Base-by-base conservation (phyloP, 306 rosid species). In the Lagenaria siceraria region DNA sequence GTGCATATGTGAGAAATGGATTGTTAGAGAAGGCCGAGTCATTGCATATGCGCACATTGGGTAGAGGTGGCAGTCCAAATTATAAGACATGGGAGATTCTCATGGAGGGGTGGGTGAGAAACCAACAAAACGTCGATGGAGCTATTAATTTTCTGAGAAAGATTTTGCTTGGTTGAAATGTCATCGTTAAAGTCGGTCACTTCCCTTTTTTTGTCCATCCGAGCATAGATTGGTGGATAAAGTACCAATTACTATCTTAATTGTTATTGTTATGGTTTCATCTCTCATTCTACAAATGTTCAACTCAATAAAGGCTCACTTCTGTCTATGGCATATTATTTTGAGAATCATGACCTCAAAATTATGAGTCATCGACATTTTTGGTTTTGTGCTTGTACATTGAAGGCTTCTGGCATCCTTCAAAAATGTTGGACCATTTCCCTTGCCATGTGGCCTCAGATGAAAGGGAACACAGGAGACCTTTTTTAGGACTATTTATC, bases 41-140 rank as follows among this genome's bases (percentile, higher is more conserved):
- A 10, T 84, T 94, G 33, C 97, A 88, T 86, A 69, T 78, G 74
- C 92, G 60, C 52, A 85, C 91, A n/a, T 58, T 91, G 88, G 86
- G 87, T 75, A 92, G 80, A 80, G 95, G 98, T 15, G 95, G 93
- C 6, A 64, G 73, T 78, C 97, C 98, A 6, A 94, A 90, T 83
- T 92, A 90, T 78, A 94, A 90, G 84, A 92, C 98, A 14, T 86
- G 96, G 93, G 98, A 94, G 86, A 94, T 92, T 86, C 91, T 94
- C 40, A 77, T 86, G 65, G 97, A 94, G 81, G 96, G 97, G 80
- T 86, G 85, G 86, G 62, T 87, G 82, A 89, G 83, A 54, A 31
- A 58, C 80, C 70, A 84, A 76, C 69, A 84, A 74, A 78, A 82
- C 77, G 84, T 85, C 85, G 95, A 83, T 2, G 77, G 83, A 85